These are phyloP conservation scores for Verticillium tricorpus DNA, from an alignment of 2,329 filamentous ascomycete species.

Conservation along the genomic window DNA sequence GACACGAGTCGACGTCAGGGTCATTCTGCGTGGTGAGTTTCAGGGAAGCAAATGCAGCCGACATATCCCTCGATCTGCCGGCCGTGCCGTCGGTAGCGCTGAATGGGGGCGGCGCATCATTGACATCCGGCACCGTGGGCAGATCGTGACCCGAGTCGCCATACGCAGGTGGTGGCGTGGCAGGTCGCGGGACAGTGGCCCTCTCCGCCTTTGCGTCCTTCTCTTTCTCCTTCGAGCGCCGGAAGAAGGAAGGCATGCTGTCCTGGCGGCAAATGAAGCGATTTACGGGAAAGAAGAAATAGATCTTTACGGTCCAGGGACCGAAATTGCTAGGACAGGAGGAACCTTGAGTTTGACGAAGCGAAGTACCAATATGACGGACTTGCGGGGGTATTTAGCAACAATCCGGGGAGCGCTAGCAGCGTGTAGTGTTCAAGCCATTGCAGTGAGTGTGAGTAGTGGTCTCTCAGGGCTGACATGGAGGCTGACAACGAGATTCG, in stretches of 20 bases:
- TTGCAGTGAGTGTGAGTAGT: neutral
- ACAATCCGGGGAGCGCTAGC: neutral
- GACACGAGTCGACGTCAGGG: constrained; percentile 52
- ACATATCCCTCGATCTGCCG: constrained; percentile 22
- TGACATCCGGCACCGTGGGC: constrained; percentile 1
- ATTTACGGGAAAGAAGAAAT: neutral
- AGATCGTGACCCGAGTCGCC: constrained; percentile 2
- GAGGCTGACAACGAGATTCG: neutral
- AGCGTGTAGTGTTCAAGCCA: neutral
- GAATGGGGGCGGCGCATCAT: constrained; percentile 10
- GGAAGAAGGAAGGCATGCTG: constrained; percentile 9
- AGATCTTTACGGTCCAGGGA: no score
- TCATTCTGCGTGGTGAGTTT: constrained; percentile 20
- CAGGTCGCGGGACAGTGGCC: constrained; percentile 4
- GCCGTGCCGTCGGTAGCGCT: constrained; percentile 1
- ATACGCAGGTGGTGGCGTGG: constrained; percentile 10
- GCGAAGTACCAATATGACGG: neutral
- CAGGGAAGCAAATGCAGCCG: constrained; percentile 31
- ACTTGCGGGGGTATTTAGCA: neutral
- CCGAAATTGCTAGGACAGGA: no score
- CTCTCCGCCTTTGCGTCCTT: constrained; percentile 7
- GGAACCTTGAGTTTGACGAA: neutral
- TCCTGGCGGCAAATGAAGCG: neutral
- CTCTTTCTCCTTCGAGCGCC: constrained; percentile 8
- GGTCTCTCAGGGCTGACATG: neutral